Conservation (phyloP, 768 basidiomycete genomes). For the Mycena galopus region DNA sequence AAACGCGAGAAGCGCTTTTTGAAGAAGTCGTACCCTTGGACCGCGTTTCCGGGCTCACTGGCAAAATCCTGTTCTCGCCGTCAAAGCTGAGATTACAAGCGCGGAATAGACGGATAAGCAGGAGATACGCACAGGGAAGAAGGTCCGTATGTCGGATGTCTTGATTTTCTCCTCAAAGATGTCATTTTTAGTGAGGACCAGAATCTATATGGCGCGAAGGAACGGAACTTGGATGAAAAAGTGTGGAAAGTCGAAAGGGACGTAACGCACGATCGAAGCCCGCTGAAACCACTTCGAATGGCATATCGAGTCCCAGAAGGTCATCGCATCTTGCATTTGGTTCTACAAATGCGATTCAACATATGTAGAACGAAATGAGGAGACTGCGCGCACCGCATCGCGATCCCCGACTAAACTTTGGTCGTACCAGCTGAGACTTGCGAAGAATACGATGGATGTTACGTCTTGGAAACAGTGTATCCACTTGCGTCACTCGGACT, state of each 20-base stretch:
- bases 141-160: constrained; percentile 88
- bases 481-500: constrained; percentile 94
- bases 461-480: constrained; percentile 96
- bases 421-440: constrained; percentile 93
- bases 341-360: background rate
- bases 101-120: background rate
- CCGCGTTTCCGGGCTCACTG: constrained; percentile 78
- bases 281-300: constrained; percentile 97
- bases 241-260: background rate
- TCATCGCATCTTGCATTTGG: constrained; percentile 97
- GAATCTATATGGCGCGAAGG: constrained; percentile 64
- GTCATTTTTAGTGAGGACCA: constrained; percentile 96
- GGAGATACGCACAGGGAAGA: constrained; percentile 74
- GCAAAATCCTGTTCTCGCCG: constrained; percentile 75
- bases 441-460: constrained; percentile 91
- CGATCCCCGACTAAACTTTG: constrained; percentile 93
- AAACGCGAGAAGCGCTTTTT: constrained; percentile 84
- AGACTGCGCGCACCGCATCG: constrained; percentile 74
- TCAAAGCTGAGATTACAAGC: background rate
- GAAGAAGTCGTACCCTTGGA: constrained; percentile 90
- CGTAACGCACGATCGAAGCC: constrained; percentile 82
- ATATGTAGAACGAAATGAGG: background rate
- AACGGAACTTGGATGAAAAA: background rate
- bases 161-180: constrained; percentile 71
- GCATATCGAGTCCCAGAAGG: constrained; percentile 97